Evolutionary conservation across 305 asterid species (phyloP), one percentile per base, ranked within the genome.

Genomic region (Fraxinus floribunda): DNA sequence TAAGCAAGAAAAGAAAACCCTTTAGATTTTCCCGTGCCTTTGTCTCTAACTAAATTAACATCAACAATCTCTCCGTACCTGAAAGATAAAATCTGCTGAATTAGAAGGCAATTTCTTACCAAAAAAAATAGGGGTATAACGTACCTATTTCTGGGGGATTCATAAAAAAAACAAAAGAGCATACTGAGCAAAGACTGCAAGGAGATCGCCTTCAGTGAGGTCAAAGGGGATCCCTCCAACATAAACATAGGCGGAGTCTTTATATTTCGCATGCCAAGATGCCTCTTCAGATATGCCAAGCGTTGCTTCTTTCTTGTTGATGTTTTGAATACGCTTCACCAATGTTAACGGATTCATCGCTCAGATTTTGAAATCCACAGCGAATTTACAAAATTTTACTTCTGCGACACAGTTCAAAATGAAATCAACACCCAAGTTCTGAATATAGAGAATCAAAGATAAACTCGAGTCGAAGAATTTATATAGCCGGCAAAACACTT

Each of bases 21-120:
- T 83, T 93, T 93, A 15, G 98, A 95, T 88, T 95, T 95, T 4
- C 98, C 98, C 2, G 98, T 95, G 55, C 85, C 93, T 87, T 91
- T 95, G 82, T 95, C 98, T 85, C 96, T 86, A 68, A 95, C 89
- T 36, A 95, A 89, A 84, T 95, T 95, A 74, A 89, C 93, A 89
- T 95, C 98, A 44, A 92, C 98, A 85, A 93, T 78, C 86, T 95
- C 98, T 68, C 98, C 98, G 32, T 90, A 95, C 88, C 98, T 95
- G 87, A 79, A 87, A 29, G 15, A 32, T 4, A 15, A 83, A 10
- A 76, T 75, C 36, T 35, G 49, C 49, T 22, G 20, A 72, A 80
- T 38, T 4, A 30, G 13, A 64, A 66, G 72, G 79, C 68, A 88
- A 64, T 8, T 32, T 64, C 57, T 52, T n/a, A 73, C 8, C 10